phyloP scores from a whole-genome alignment of 805 yeast species.

The Candida ovalis region DNA sequence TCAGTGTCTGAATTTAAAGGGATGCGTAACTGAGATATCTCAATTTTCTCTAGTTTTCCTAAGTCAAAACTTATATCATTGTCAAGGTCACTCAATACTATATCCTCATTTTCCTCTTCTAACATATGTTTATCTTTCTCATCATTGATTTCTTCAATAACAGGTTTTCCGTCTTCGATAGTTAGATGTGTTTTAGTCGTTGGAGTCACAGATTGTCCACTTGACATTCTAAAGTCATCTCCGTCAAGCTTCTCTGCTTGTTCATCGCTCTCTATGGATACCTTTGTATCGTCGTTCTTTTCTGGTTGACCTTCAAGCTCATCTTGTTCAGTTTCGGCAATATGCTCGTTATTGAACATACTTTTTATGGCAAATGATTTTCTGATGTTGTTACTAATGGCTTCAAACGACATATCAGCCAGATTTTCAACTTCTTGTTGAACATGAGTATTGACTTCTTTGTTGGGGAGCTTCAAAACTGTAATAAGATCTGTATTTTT shows the following conservation, averaged over 20 bases:
- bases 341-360: neutral
- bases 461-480: neutral
- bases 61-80: conserved; percentile 15
- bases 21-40: conserved; percentile 23
- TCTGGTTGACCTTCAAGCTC: neutral
- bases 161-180: neutral
- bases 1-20: conserved; percentile 18
- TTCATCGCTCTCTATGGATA: no score
- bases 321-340: neutral
- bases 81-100: conserved; percentile 1
- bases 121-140: neutral
- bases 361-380: conserved; percentile 27
- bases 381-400: conserved; percentile 28
- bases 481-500: neutral
- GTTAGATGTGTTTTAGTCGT: neutral
- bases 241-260: no score
- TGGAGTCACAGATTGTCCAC: neutral
- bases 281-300: no score
- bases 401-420: conserved; percentile 28
- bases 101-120: neutral
- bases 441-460: neutral
- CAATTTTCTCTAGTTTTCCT: conserved; percentile 29
- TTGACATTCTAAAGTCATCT: neutral
- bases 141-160: neutral
- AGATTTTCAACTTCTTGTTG: neutral